Evolutionary conservation across 169 alveolate genomes (phyloP).

Genomic region (Amoebophrya sp.): DNA sequence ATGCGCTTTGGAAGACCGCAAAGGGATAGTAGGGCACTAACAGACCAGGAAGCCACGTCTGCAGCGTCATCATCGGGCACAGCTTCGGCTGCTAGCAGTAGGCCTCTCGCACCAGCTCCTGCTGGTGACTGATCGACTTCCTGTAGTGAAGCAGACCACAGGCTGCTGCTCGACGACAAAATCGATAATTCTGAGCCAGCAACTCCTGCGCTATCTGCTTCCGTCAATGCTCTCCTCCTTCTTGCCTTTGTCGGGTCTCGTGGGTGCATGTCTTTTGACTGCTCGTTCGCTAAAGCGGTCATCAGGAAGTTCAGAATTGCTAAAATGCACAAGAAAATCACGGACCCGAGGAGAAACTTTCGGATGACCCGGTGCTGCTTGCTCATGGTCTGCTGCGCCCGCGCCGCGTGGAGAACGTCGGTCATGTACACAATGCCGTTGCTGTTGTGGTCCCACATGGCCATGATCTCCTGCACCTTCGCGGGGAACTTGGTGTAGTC

Average conservation of each 20-base stretch:
- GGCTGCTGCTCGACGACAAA: too few species aligned
- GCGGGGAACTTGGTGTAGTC: background rate
- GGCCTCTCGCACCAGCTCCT: too few species aligned
- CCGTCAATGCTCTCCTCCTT: background rate
- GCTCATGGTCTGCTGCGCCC: background rate
- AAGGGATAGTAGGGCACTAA: too few species aligned
- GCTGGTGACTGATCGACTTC: too few species aligned
- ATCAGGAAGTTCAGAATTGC: background rate
- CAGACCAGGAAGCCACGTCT: too few species aligned
- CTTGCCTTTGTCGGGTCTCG: background rate
- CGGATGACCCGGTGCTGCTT: background rate
- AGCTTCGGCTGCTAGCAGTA: too few species aligned
- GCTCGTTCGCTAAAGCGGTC: background rate
- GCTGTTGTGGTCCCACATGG: background rate
- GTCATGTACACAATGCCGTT: background rate
- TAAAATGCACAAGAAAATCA: background rate
- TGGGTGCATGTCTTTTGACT: background rate
- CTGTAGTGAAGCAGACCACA: too few species aligned
- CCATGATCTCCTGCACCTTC: background rate
- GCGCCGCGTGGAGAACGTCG: background rate
- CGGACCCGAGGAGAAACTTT: background rate
- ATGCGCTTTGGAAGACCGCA: too few species aligned
- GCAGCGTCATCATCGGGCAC: too few species aligned
- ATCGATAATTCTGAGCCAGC: too few species aligned
- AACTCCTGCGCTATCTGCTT: too few species aligned